phyloP scores from a whole-genome alignment of 352 stramenopile species.

The Phytopythium vexans region DNA sequence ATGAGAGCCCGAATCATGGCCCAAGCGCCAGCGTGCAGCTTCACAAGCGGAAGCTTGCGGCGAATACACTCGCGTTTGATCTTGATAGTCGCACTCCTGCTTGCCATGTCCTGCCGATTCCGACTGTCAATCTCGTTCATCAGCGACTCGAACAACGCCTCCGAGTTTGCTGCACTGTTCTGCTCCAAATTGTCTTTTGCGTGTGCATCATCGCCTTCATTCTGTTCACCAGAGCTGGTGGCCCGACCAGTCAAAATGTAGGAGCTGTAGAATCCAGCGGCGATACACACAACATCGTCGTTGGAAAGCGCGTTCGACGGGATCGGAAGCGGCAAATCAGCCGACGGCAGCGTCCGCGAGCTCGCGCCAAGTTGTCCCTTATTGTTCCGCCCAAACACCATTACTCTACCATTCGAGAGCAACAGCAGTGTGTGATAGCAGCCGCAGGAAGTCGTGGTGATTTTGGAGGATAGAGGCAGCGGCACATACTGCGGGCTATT shows the following conservation, averaged over 20 bases:
- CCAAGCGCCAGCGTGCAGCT: slow-evolving; percentile 75
- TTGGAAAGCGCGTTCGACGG: slow-evolving; percentile 71
- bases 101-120: slow-evolving; percentile 8
- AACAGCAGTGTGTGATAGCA: slow-evolving; percentile 85
- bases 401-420: slow-evolving; percentile 71
- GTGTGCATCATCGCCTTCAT: slow-evolving; percentile 31
- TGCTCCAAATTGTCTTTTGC: slow-evolving; percentile 63
- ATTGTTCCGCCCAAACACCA: slow-evolving; percentile 89
- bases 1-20: slow-evolving; percentile 75
- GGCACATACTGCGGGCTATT: slow-evolving; percentile 76
- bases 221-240: slow-evolving; percentile 27
- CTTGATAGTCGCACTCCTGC: slow-evolving; percentile 26
- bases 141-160: slow-evolving; percentile 78
- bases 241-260: slow-evolving; percentile 85
- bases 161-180: slow-evolving; percentile 50
- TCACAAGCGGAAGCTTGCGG: slow-evolving; percentile 65
- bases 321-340: slow-evolving; percentile 74
- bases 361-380: slow-evolving; percentile 81
- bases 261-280: slow-evolving; percentile 86
- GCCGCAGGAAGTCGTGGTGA: slow-evolving; percentile 72
- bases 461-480: slow-evolving; percentile 74
- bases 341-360: slow-evolving; percentile 71
- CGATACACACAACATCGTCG: slow-evolving; percentile 80
- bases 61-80: slow-evolving; percentile 44
- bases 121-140: slow-evolving; percentile 86